Base-by-base conservation (phyloP, 1,284 basidiomycete species). In the Marasmius oreades region DNA sequence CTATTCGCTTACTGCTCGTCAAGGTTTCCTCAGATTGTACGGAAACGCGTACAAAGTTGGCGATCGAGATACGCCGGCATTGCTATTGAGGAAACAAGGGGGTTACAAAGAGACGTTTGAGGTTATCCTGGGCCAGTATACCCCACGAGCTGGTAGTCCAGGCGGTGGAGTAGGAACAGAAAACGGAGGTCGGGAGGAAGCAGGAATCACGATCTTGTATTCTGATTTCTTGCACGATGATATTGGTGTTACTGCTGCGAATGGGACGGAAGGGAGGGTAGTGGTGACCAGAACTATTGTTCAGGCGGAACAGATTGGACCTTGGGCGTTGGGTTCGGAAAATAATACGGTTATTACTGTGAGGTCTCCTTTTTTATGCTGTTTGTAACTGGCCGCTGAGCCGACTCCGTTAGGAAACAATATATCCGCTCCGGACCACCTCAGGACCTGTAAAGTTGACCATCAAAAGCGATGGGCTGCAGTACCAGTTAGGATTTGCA, bases 221-320 rank as follows among this genome's bases (percentile, higher is more conserved):
- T 67, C 69, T n/a, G 71, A 73, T 55, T 62, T 63, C 31, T 58
- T 73, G 51, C 72, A 75, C 58, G 70, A 74, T 58, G 73, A 74
- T 55, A 70, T 74, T 39, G 72, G 64, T 0, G 57, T 75, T 0
- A 56, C 64, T 3, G 70, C 68, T 14, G 66, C 28, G 28, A 47
- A 58, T 39, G 58, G 58, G 8, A 43, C 28, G 22, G 53, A 48
- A 28, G 53, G 57, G 33, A 63, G 71, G 52, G 62, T 59, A 39
- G 58, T 73, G 23, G 59, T 71, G 6, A 62, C 69, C 11, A 58
- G 72, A 45, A 69, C 65, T 16, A 69, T 66, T 45, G 61, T 66
- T 4, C 65, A 69, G 46, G 70, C 68, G 7, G 46, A 59, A 18
- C 73, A 73, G 55, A 68, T 70, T 6, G 72, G 72, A 7, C 70